Evolutionary conservation across 176 grass and related monocot species (phyloP).

Genomic region (Stipa capillata): DNA sequence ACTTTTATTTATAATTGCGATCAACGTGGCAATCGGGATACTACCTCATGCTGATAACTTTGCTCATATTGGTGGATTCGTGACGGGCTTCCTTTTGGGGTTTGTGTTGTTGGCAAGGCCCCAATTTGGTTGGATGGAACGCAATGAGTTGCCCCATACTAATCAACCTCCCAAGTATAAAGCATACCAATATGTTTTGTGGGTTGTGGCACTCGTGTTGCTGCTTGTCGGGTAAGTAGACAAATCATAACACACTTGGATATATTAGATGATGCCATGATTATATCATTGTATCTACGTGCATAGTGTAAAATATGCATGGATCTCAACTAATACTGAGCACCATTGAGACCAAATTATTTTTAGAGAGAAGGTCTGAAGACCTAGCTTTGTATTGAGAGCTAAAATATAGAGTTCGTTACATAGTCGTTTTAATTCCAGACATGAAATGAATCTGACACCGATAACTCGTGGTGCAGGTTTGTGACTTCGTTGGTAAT

Average conservation of each 20-base stretch:
- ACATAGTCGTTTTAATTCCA: not conserved
- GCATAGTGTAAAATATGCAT: not conserved
- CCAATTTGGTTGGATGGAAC: conserved; percentile 90
- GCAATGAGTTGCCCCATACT: conserved; percentile 59
- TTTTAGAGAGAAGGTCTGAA: no score
- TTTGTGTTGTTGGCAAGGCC: conserved; percentile 77
- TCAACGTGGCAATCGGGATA: conserved; percentile 79
- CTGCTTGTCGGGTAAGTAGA: conserved; percentile 64
- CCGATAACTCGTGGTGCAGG: conserved; percentile 23
- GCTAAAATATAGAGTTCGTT: no score
- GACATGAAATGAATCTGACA: not conserved
- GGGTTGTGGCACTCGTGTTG: conserved; percentile 60
- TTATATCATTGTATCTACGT: not conserved
- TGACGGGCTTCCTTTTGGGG: conserved; percentile 68
- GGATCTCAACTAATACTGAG: not conserved
- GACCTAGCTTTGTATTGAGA: no score
- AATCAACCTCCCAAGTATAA: conserved; percentile 88
- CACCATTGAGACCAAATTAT: not conserved
- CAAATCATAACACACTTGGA: not conserved
- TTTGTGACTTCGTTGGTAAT: conserved; percentile 72
- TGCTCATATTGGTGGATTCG: conserved; percentile 70
- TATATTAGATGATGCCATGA: not conserved
- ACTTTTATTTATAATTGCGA: conserved; percentile 55
- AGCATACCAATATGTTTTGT: conserved; percentile 76
- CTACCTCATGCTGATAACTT: conserved; percentile 78